Evolutionary conservation across 768 basidiomycete species (phyloP), one percentile per base, ranked within the genome.

Genomic region (Holtermannia corniformis): DNA sequence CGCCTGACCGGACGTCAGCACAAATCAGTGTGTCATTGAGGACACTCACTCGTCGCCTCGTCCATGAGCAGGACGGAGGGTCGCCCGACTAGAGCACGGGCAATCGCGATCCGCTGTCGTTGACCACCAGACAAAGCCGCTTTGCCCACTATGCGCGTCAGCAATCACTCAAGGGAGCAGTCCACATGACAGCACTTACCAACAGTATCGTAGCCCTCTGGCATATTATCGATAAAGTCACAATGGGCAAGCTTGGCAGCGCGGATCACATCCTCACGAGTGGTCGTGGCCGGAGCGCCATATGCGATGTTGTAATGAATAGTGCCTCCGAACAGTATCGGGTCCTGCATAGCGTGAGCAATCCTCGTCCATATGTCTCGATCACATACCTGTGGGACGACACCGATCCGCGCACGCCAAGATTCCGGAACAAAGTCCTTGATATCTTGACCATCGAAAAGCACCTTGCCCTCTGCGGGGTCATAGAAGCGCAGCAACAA

Each of bases 381-480:
- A n/a, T n/a, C n/a, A n/a, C n/a, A n/a, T n/a, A n/a, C n/a, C 69
- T 95, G 91, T 4, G 90, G 91, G 1, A 96, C 91, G 24, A 95
- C 81, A 1, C 89, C 89, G 47, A 96, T 89, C 37, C 84, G 78
- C 48, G 77, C 76, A 41, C 92, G 81, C 91, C 92, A 96, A 3
- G 87, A 87, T 37, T 82, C 79, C 5, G 84, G 78, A 3, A 82
- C 83, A 65, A 89, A 90, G 55, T 86, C 82, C 16, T 84, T 79
- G 56, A 96, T 90, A 67, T 93, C 86, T 84, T 86, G 81, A 1
- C 85, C 86, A 64, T 91, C 84, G 58, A 82, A 90, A 0, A 83
- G 83, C 41, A 92, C 81, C 57, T 79, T 84, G 3, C 89, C 89
- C 28, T 78, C 74, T 12, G 82, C 76, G 1, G 89, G 90, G 59